Evolutionary conservation across 1,284 basidiomycete species (phyloP), one percentile per base, ranked within the genome.

Genomic region (Phylloporus sp.): DNA sequence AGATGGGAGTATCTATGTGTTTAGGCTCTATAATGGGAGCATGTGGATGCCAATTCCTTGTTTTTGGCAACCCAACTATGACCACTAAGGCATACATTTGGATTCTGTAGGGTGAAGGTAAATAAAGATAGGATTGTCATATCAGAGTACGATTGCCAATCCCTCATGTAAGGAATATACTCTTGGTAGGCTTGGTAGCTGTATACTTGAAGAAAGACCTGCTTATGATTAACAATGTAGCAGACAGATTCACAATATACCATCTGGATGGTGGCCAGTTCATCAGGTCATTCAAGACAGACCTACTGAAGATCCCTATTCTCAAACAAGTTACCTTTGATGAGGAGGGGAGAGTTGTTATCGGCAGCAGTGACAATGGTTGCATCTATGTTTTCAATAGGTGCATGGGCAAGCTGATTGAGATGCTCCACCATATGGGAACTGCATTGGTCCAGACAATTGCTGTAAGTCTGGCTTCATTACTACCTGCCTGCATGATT

Each of bases 161-260:
- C 24, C 4, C 29, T 56, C 5, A 61, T 61, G 47, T 61, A 51
- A 56, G 60, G 20, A 5, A n/a, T 40, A 47, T 28, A 2, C 18
- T 37, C 22, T 29, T 22, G 6, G 5, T 44, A 49, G 52, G 44
- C 22, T 55, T n/a, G 26, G 52, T 28, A 6, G 34, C 44, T 2
- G 12, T 55, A 13, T 20, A 60, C 22, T 18, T 39, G 10, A 54
- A 32, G 20, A 60, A 32, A 44, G 52, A 24, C 32, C 3, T 42
- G 59, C 69, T 67, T 8, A 15, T 69, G 10, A 39, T 68, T 7
- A 51, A 69, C 31, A 68, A 68, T 15, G 31, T 51, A 0, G 6
- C n/a, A 2, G 59, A 69, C 49, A 42, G 61, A 2, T 68, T 68
- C 39, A 62, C n/a, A 1, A 22, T 68, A 12, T 68, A 68, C 34